Conservation (phyloP, 202 grass and related monocot species). For the Setaria viridis region DNA sequence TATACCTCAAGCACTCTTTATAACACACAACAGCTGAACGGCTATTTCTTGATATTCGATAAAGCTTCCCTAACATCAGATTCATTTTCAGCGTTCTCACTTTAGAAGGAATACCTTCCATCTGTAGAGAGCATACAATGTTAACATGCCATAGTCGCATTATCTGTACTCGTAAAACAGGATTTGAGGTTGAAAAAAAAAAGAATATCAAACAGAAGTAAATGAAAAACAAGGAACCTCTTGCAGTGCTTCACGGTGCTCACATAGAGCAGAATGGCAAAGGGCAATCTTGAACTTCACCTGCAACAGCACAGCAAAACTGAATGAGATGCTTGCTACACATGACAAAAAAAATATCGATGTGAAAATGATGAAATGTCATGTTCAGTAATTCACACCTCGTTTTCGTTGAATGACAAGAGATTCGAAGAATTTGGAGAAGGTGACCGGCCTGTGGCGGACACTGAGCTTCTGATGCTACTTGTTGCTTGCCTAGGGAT, state of each 20-base stretch:
- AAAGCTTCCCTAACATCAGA: slow-evolving; percentile 87
- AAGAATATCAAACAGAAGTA: neutral
- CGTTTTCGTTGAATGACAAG: slow-evolving; percentile 80
- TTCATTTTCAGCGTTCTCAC: slow-evolving; percentile 87
- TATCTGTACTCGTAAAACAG: neutral
- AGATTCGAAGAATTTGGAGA: slow-evolving; percentile 80
- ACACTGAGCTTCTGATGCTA: slow-evolving; percentile 70
- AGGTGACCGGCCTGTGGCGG: slow-evolving; percentile 64
- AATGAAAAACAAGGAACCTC: slow-evolving; percentile 57
- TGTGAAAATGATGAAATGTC: neutral
- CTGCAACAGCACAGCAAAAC: slow-evolving; percentile 50
- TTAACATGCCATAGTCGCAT: slow-evolving; percentile 11
- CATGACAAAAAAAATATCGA: neutral
- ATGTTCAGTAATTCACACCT: slow-evolving; percentile 52
- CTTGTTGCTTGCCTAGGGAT: slow-evolving; percentile 75
- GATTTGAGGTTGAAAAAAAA: slow-evolving; percentile 22
- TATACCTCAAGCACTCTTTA: slow-evolving; percentile 95
- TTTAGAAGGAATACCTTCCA: slow-evolving; percentile 97
- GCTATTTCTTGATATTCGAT: slow-evolving; percentile 83
- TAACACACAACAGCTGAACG: slow-evolving; percentile 81
- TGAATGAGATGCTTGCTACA: slow-evolving; percentile 28
- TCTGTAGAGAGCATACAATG: slow-evolving; percentile 62
- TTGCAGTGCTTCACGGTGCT: slow-evolving; percentile 85
- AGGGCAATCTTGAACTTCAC: slow-evolving; percentile 94
- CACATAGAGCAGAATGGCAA: slow-evolving; percentile 82